Percentiles rank a stretch among this genome's conserved stretches.
Conservation (phyloP, 2,329 filamentous ascomycete species). For the Sporothrix protearum region DNA sequence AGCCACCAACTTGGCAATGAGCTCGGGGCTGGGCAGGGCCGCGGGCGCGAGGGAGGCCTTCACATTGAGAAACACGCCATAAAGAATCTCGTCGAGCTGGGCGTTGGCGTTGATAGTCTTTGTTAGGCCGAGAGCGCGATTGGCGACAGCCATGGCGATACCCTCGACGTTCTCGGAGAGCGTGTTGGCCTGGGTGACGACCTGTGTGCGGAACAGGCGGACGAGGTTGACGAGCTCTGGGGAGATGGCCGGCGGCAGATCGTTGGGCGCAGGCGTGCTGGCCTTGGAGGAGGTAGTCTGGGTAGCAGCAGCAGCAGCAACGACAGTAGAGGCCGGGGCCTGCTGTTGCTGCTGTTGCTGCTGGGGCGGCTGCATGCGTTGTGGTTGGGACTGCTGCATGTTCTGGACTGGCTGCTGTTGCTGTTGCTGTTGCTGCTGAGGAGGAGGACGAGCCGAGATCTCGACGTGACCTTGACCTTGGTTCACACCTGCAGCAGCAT, state of each 20-base stretch:
- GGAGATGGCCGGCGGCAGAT: constrained; percentile 41
- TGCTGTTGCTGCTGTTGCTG: constrained; percentile 17
- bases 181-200: constrained; percentile 44
- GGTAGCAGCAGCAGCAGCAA: not conserved
- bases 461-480: not conserved
- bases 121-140: constrained; percentile 49
- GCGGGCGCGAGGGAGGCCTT: constrained; percentile 3
- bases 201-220: constrained; percentile 45
- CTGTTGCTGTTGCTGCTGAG: constrained; percentile 21
- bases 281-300: not conserved
- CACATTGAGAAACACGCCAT: constrained; percentile 40
- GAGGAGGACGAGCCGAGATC: not conserved
- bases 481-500: not conserved
- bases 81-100: constrained; percentile 48
- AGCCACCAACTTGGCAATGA: constrained; percentile 42
- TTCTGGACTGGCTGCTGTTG: constrained; percentile 12
- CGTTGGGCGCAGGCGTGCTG: constrained; percentile 14
- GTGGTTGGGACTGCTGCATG: constrained; percentile 5
- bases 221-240: constrained; percentile 43
- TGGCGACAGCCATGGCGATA: constrained; percentile 52
- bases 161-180: constrained; percentile 43
- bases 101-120: constrained; percentile 39
- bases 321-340: not conserved
- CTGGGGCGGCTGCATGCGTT: not conserved
- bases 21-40: constrained; percentile 37